phyloP scores from a whole-genome alignment of 768 basidiomycete species.

The Heimioporus sp. region DNA sequence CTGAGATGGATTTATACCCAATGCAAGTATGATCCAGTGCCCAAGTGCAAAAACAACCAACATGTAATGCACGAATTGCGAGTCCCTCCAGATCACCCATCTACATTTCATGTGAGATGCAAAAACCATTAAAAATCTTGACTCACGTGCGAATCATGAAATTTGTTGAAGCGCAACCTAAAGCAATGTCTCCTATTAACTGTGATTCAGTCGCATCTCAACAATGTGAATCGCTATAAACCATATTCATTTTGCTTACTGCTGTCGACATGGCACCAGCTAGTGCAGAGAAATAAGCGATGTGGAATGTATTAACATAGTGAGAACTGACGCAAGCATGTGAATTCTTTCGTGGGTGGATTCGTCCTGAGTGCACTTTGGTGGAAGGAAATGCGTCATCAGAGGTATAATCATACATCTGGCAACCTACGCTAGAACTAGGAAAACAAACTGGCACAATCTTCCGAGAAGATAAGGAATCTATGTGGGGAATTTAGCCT shows the following conservation, averaged over 20 bases:
- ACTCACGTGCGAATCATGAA: conserved; percentile 30
- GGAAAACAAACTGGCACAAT: conserved; percentile 8
- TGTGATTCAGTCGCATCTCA: conserved; percentile 1
- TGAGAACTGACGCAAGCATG: conserved; percentile 20
- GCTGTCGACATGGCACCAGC: conserved; percentile 2
- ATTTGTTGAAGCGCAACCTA: conserved; percentile 23
- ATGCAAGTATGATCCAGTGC: conserved; percentile 22
- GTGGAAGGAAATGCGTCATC: background rate
- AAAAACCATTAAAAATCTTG: background rate
- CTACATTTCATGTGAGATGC: conserved; percentile 8
- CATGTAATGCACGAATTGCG: conserved; percentile 13
- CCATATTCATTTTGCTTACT: conserved; percentile 8
- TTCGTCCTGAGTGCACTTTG: conserved; percentile 5
- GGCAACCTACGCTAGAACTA: conserved; percentile 17
- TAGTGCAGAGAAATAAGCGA: conserved; percentile 5
- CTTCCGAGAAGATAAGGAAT: conserved; percentile 27
- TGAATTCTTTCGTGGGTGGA: background rate
- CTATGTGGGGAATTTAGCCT: conserved; percentile 1
- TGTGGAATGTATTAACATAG: background rate
- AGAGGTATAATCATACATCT: background rate
- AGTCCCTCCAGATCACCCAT: conserved; percentile 28
- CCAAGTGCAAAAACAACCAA: conserved; percentile 10
- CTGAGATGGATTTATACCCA: conserved; percentile 4
- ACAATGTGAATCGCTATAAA: background rate
- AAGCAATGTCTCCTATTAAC: conserved; percentile 11